Evolutionary conservation across 2,329 filamentous ascomycete genomes (phyloP).

Genomic region (Trichoderma sp.): DNA sequence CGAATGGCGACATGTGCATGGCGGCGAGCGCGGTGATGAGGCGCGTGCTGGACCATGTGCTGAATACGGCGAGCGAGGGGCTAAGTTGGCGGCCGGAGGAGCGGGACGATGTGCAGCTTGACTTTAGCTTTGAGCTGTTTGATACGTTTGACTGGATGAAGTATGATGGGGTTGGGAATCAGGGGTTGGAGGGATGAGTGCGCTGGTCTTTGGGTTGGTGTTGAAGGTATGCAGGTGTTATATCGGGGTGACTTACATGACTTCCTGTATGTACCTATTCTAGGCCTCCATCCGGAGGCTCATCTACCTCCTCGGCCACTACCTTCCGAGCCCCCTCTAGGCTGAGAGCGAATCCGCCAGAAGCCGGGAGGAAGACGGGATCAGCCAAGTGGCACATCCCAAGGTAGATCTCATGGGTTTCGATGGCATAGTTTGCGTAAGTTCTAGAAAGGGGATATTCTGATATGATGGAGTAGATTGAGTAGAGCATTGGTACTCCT

Average conservation of each 20-base stretch:
- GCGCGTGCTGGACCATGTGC: constrained; percentile 52
- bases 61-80: constrained; percentile 43
- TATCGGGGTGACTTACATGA: background rate
- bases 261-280: background rate
- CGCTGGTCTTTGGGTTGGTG: background rate
- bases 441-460: background rate
- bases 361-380: background rate
- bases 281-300: background rate
- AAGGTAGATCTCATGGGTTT: background rate
- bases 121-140: constrained; percentile 47
- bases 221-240: background rate
- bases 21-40: constrained; percentile 53
- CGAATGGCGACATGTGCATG: constrained; percentile 52
- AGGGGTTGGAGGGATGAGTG: background rate
- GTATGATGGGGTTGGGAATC: constrained; percentile 27
- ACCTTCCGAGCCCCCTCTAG: background rate
- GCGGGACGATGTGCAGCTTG: constrained; percentile 31
- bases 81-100: constrained; percentile 28
- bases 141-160: constrained; percentile 48
- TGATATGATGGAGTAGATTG: background rate
- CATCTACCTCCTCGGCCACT: background rate
- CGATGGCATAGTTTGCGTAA: background rate
- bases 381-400: background rate
- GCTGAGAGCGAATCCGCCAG: background rate
- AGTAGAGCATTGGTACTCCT: background rate